phyloP scores from a whole-genome alignment of 257 asterid genomes.

The Haberlea rhodopensis region DNA sequence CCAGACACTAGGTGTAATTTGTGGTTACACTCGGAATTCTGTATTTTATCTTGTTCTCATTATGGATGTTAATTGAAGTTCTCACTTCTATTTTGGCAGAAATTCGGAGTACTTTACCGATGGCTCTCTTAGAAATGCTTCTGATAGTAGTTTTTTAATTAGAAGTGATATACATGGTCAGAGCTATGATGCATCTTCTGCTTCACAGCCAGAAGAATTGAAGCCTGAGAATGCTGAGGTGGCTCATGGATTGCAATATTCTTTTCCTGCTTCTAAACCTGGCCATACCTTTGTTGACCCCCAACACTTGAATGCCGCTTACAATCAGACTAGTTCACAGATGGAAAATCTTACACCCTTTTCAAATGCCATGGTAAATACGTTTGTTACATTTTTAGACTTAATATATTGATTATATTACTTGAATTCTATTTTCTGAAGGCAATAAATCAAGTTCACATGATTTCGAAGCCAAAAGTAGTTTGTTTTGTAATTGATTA shows the following conservation, averaged over 20 bases:
- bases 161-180: constrained; percentile 53
- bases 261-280: constrained; percentile 59
- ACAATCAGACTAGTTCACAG: constrained; percentile 51
- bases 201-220: constrained; percentile 61
- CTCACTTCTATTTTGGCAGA: constrained; percentile 45
- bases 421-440: constrained; percentile 3
- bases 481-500: neutral
- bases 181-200: constrained; percentile 59
- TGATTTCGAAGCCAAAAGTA: neutral
- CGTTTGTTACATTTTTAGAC: neutral
- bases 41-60: neutral
- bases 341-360: constrained; percentile 55
- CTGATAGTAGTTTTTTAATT: constrained; percentile 68
- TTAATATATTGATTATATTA: constrained; percentile 1
- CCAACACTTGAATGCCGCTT: constrained; percentile 49
- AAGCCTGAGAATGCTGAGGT: constrained; percentile 66
- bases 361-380: constrained; percentile 62
- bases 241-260: constrained; percentile 61
- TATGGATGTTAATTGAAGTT: constrained; percentile 6
- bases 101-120: constrained; percentile 70
- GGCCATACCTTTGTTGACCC: constrained; percentile 52
- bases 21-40: neutral
- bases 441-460: neutral
- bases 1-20: constrained; percentile 50
- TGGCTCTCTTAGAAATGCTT: constrained; percentile 57